A percentile compares a stretch with the other conserved stretches of the same genome.
These are phyloP conservation scores for Wallacemonas sp. DNA, from an alignment of 208 protist species.

Conservation along the genomic window DNA sequence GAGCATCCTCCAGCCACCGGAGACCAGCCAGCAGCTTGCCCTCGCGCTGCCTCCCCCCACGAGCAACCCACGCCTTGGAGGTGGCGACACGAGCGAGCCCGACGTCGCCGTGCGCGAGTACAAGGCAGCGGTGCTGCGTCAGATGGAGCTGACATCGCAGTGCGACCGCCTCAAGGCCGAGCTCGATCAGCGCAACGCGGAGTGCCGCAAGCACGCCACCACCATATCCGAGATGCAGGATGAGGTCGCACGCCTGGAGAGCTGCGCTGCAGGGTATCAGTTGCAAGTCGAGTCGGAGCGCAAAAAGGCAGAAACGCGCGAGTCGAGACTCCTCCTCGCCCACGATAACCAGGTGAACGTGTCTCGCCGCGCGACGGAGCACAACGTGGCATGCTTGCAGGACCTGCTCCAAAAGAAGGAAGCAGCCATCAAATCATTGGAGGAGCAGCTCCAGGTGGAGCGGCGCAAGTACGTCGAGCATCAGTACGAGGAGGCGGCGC, in stretches of 20 bases:
- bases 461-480: constrained; percentile 68
- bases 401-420: constrained; percentile 87
- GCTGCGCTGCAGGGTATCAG: constrained; percentile 46
- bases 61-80: neutral
- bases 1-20: constrained; percentile 50
- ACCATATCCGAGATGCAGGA: constrained; percentile 46
- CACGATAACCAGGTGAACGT: constrained; percentile 80
- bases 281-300: constrained; percentile 73
- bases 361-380: constrained; percentile 73
- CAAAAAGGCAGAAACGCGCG: constrained; percentile 50
- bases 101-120: constrained; percentile 79
- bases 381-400: constrained; percentile 71
- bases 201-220: constrained; percentile 33
- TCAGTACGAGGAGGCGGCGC: constrained; percentile 72
- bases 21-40: neutral
- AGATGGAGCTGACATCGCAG: constrained; percentile 58
- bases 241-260: constrained; percentile 40
- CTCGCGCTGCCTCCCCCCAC: neutral
- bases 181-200: constrained; percentile 32
- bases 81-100: constrained; percentile 10
- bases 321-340: constrained; percentile 53
- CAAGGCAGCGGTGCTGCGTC: constrained; percentile 55
- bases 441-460: constrained; percentile 79
- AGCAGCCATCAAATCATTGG: constrained; percentile 53
- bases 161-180: constrained; percentile 54